Conservation (phyloP, 371 early-diverging fungal species). For the Mucor circinelloides region DNA sequence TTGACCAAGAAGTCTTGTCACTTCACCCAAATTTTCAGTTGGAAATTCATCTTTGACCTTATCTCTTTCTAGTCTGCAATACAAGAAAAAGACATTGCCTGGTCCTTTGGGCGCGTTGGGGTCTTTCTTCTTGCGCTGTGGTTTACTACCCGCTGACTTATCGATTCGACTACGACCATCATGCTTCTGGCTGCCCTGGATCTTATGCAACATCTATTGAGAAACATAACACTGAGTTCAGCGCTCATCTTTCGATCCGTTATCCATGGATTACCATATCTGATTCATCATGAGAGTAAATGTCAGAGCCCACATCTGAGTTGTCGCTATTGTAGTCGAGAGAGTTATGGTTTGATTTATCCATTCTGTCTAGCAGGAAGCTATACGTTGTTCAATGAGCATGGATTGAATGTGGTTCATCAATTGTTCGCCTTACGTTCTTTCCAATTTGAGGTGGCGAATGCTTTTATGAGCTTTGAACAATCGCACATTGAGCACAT, state of each 20-base stretch:
- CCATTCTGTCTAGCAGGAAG: conserved; percentile 37
- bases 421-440: conserved; percentile 25
- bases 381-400: background rate
- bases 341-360: conserved; percentile 5
- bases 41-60: conserved; percentile 61
- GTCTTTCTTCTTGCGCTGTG: conserved; percentile 53
- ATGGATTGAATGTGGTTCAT: background rate
- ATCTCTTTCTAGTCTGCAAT: conserved; percentile 58
- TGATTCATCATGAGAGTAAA: conserved; percentile 20
- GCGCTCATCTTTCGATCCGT: background rate
- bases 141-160: conserved; percentile 16
- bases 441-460: conserved; percentile 37
- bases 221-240: background rate
- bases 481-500: conserved; percentile 41
- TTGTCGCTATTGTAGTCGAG: conserved; percentile 16
- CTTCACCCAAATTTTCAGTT: conserved; percentile 51
- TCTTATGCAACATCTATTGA: background rate
- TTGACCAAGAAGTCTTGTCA: conserved; percentile 51
- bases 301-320: conserved; percentile 28
- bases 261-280: background rate
- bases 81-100: conserved; percentile 70
- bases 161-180: conserved; percentile 4
- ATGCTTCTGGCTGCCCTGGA: background rate
- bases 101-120: conserved; percentile 73
- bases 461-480: conserved; percentile 49